Evolutionary conservation across 257 asterid species (phyloP), one percentile per base, ranked within the genome.

Genomic region (Solanum chmielewskii): DNA sequence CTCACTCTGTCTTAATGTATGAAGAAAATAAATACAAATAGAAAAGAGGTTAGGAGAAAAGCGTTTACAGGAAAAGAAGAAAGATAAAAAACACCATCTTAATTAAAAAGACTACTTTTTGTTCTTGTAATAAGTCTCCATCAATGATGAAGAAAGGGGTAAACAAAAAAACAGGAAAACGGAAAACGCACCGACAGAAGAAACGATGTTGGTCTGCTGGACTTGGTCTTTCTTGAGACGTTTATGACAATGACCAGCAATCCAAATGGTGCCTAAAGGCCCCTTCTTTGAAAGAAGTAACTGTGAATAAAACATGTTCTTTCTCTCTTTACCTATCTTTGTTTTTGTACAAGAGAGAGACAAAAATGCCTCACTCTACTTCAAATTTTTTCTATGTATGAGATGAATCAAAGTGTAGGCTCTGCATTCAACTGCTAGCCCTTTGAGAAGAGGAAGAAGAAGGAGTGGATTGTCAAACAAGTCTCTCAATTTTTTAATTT

Each of bases 161-260:
- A 44, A 70, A 60, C 13, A 20, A 44, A 25, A 88, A 10, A 29
- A 14, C 37, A 31, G 37, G 42, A 11, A 56, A 56, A 7, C 13
- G 35, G 59, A 73, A 87, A 83, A 94, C 94, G 25, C 75, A 95
- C 99, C 99, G 14, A 97, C 98, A 18, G 96, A 96, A 88, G 94
- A 89, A 86, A 93, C 70, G 86, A 97, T 93, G 88, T 95, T 74
- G 49, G 96, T 96, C 35, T 90, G 93, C 86, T 84, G 89, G n/a
- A 97, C 86, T 88, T 93, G 97, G 15, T 91, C 88, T 68, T 91
- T 94, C 45, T 92, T 91, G 13, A 96, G 94, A 87, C 91, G 91
- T 39, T 92, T 92, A 87, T 88, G 91, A 89, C 95, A 93, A 90
- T 97, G 99, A 86, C 98, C 99, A 87, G 99, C 99, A 94, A 92